Evolutionary conservation across 306 rosid species (phyloP).

Genomic region (Prunus davidiana): DNA sequence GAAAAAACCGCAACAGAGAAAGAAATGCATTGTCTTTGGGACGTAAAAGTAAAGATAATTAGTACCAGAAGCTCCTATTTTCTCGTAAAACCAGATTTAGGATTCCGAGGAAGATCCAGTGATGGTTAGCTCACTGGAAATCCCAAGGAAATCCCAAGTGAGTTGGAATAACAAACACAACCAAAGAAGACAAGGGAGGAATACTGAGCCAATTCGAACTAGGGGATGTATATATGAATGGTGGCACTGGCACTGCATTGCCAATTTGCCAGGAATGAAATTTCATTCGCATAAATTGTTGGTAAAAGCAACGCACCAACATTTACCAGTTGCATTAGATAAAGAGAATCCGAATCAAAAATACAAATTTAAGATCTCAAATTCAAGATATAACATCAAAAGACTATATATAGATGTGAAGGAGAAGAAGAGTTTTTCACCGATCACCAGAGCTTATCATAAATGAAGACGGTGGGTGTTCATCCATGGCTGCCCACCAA

Average conservation of each 20-base stretch:
- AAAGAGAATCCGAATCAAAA: too few species aligned
- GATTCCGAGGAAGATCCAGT: background rate
- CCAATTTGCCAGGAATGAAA: too few species aligned
- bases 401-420: background rate
- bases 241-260: too few species aligned
- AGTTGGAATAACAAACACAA: background rate
- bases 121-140: background rate
- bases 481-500: background rate
- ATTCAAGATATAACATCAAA: background rate
- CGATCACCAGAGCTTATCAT: background rate
- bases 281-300: too few species aligned
- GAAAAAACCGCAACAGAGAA: background rate
- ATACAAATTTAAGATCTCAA: constrained; percentile 13
- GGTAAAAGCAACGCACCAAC: too few species aligned
- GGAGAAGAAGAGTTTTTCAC: constrained; percentile 8
- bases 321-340: too few species aligned
- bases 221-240: background rate
- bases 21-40: background rate
- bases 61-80: background rate
- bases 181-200: background rate
- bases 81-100: background rate
- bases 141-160: background rate
- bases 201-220: background rate
- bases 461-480: background rate
- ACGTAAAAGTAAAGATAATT: background rate